Evolutionary conservation across 768 basidiomycete genomes (phyloP).

Genomic region (Mycena filopes): DNA sequence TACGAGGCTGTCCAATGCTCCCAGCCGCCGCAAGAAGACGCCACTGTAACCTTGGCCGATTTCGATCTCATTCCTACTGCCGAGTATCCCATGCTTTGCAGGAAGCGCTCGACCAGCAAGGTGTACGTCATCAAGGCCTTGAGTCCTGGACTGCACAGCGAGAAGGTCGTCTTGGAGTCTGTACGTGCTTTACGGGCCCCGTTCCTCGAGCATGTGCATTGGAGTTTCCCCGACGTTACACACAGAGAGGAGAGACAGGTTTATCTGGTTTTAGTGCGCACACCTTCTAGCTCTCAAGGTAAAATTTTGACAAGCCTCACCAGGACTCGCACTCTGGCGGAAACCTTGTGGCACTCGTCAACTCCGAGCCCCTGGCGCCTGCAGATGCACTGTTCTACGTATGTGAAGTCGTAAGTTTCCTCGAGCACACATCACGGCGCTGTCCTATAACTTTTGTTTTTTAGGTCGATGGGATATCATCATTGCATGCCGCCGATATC

Average conservation of each 20-base stretch:
- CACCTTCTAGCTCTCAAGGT: not conserved
- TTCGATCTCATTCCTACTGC: slow-evolving; percentile 30
- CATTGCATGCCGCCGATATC: slow-evolving; percentile 43
- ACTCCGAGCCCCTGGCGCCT: slow-evolving; percentile 33
- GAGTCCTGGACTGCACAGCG: slow-evolving; percentile 2
- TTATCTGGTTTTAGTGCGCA: slow-evolving; percentile 44
- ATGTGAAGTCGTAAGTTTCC: slow-evolving; percentile 44
- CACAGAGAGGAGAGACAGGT: slow-evolving; percentile 41
- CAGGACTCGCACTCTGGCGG: slow-evolving; percentile 40
- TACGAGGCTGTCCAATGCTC: slow-evolving; percentile 22
- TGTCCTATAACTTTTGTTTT: not conserved
- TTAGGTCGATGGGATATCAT: slow-evolving; percentile 42
- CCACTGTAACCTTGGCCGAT: slow-evolving; percentile 22
- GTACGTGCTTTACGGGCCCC: slow-evolving; percentile 34
- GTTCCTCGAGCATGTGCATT: slow-evolving; percentile 40
- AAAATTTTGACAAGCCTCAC: not conserved
- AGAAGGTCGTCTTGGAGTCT: slow-evolving; percentile 24
- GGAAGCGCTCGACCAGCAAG: slow-evolving; percentile 27
- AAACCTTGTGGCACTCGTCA: slow-evolving; percentile 29
- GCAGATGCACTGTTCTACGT: slow-evolving; percentile 40
- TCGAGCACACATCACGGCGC: no score
- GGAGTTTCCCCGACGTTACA: slow-evolving; percentile 40
- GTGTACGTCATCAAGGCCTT: slow-evolving; percentile 28
- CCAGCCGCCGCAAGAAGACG: slow-evolving; percentile 3
- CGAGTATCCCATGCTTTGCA: slow-evolving; percentile 27